Conservation (phyloP, 2,329 filamentous ascomycete genomes). For the Ophiostoma angusticollis region DNA sequence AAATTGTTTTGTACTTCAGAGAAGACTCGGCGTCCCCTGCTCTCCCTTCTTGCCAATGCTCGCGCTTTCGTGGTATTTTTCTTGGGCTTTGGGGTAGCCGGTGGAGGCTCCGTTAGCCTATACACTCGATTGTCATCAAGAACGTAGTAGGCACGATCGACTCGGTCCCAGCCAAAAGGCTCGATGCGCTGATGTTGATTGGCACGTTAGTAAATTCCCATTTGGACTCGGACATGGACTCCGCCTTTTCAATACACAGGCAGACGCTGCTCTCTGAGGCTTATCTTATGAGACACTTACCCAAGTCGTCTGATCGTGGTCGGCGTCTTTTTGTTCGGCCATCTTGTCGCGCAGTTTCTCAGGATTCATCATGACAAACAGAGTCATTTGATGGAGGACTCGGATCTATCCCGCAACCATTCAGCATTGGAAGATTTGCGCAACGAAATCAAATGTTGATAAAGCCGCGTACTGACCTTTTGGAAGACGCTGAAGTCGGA, state of each 20-base stretch:
- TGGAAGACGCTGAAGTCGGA: constrained; percentile 68
- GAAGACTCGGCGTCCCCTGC: constrained; percentile 56
- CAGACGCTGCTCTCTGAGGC: too few species aligned
- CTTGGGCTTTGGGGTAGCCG: constrained; percentile 45
- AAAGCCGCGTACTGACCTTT: constrained; percentile 39
- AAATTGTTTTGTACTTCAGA: constrained; percentile 24
- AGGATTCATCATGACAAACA: constrained; percentile 78
- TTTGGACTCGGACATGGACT: too few species aligned
- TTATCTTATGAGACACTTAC: constrained; percentile 45
- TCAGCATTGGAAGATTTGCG: too few species aligned
- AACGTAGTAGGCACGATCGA: constrained; percentile 79
- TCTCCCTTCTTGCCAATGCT: constrained; percentile 51
- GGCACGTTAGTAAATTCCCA: not conserved
- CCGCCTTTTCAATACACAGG: too few species aligned
- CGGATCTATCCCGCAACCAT: constrained; percentile 52
- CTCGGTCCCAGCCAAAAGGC: constrained; percentile 74
- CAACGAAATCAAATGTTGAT: too few species aligned
- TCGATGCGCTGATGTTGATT: constrained; percentile 49
- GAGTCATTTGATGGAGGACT: constrained; percentile 76
- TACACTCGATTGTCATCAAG: constrained; percentile 92
- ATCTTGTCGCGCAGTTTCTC: constrained; percentile 80
- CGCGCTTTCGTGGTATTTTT: constrained; percentile 54
- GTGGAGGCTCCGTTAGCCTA: constrained; percentile 63
- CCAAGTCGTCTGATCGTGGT: constrained; percentile 81
- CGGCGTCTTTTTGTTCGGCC: constrained; percentile 65